Base-by-base conservation (phyloP, 78 protist genomes). In the Dictyostelium firmibasis region DNA sequence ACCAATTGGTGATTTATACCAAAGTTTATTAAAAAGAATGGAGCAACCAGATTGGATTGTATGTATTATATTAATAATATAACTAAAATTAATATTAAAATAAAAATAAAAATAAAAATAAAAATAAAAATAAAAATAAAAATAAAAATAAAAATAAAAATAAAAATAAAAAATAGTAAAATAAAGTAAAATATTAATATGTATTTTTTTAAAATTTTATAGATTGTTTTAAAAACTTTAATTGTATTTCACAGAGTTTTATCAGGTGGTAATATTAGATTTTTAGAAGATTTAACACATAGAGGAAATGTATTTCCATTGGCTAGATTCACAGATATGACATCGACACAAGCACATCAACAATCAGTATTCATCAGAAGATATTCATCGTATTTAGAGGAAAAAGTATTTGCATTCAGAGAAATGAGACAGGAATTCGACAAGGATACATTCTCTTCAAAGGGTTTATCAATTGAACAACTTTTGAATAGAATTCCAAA, bases 31-130 rank as follows among this genome's bases (percentile, higher is more conserved):
- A 75, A 92, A 62, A 76, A 81, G 96, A 77, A 47, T 92, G 38
- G 96, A 92, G 72, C 91, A 86, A 53, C 91, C 96, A 27, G 96
- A 92, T 82, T 92, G 96, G 96, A 92, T 92, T 83, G 96, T 92
- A 85, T 53, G 85, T 50, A 60, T 31, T 2, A 13, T 25, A 64
- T n/a, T n/a, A n/a, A n/a, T n/a, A n/a, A n/a, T n/a, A n/a, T n/a
- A n/a, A n/a, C n/a, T n/a, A n/a, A n/a, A n/a, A n/a, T n/a, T n/a
- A n/a, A n/a, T n/a, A n/a, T n/a, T n/a, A n/a, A n/a, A n/a, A n/a
- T n/a, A 31, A 25, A 44, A 78, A 78, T 8, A 43, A 25, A 43
- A 23, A 76, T 2, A 36, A 76, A 31, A 76, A 14, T 60, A 9
- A 31, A 3, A 20, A 23, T 25, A 76, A 44, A 33, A 29, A 76